Conservation (phyloP, 805 yeast species). For the Saturnispora gosingensis region DNA sequence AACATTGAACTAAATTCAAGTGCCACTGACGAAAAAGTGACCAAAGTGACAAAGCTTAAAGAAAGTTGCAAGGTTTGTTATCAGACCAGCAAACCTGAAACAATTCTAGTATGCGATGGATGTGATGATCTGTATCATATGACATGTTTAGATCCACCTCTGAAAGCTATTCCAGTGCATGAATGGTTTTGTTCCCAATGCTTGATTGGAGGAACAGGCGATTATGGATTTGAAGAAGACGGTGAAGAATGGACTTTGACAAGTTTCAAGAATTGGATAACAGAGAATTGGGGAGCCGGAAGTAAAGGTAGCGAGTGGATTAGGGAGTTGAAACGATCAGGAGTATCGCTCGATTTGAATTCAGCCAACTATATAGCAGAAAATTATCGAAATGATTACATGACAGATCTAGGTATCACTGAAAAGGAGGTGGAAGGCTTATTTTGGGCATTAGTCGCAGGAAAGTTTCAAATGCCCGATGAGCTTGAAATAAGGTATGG, state of each 20-base stretch:
- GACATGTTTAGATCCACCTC: constrained; percentile 44
- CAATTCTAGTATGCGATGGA: constrained; percentile 57
- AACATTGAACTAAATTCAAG: background rate
- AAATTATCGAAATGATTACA: background rate
- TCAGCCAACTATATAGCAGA: background rate
- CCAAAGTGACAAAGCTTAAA: constrained; percentile 7
- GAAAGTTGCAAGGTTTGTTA: constrained; percentile 35
- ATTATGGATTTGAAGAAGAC: constrained; percentile 76
- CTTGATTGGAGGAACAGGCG: constrained; percentile 45
- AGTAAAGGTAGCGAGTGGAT: constrained; percentile 1
- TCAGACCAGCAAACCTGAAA: constrained; percentile 33
- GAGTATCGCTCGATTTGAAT: background rate
- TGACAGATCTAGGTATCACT: constrained; percentile 9
- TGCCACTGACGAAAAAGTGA: background rate
- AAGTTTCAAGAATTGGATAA: constrained; percentile 45
- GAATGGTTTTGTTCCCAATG: constrained; percentile 81
- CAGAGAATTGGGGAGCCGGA: background rate
- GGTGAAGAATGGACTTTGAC: constrained; percentile 38
- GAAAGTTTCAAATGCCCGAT: constrained; percentile 8
- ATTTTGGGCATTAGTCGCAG: constrained; percentile 48
- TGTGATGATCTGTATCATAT: constrained; percentile 65
- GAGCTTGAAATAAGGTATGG: constrained; percentile 64
- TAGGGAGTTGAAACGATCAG: background rate
- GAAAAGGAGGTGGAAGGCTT: constrained; percentile 45
- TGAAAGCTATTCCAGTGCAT: constrained; percentile 42